These are phyloP conservation scores for Epithele typhae DNA, from an alignment of 768 basidiomycete species.

Conservation along the genomic window DNA sequence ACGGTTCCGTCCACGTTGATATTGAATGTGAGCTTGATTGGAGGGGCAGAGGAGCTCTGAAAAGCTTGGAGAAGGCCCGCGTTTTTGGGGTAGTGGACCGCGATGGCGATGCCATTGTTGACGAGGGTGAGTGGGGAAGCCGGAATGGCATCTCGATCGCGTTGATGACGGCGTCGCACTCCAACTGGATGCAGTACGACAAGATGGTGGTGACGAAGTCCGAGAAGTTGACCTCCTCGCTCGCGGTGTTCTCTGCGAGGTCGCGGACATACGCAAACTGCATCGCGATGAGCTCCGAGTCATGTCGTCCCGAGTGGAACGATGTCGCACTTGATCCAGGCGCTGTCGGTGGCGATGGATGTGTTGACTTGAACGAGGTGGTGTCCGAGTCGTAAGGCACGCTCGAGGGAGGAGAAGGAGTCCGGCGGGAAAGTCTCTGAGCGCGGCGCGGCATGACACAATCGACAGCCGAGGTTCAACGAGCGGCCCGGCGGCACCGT, in stretches of 20 bases:
- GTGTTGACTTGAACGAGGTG: conserved; percentile 46
- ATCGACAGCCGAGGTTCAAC: no score
- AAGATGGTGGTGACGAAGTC: conserved; percentile 92
- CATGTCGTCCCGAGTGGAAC: conserved; percentile 59
- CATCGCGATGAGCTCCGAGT: conserved; percentile 92
- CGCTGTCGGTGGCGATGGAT: conserved; percentile 27
- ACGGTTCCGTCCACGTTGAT: conserved; percentile 97
- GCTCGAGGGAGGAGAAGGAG: conserved; percentile 80
- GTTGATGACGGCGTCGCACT: conserved; percentile 88
- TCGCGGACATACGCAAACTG: conserved; percentile 87
- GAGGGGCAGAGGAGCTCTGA: conserved; percentile 74
- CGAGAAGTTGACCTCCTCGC: conserved; percentile 72
- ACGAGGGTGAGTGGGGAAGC: conserved; percentile 83
- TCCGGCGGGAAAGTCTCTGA: conserved; percentile 91
- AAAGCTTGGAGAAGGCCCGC: conserved; percentile 66
- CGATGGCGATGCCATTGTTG: conserved; percentile 92
- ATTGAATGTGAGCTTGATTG: conserved; percentile 85
- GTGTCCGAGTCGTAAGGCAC: conserved; percentile 55
- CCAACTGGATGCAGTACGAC: conserved; percentile 83
- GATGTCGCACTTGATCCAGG: conserved; percentile 54
- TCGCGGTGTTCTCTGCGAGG: conserved; percentile 72
- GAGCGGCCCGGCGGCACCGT: no score
- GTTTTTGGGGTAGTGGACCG: conserved; percentile 98
- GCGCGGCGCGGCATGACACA: no score
- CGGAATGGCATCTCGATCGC: conserved; percentile 91